phyloP scores from a whole-genome alignment of 208 protist species.

The Leishmania braziliensis region DNA sequence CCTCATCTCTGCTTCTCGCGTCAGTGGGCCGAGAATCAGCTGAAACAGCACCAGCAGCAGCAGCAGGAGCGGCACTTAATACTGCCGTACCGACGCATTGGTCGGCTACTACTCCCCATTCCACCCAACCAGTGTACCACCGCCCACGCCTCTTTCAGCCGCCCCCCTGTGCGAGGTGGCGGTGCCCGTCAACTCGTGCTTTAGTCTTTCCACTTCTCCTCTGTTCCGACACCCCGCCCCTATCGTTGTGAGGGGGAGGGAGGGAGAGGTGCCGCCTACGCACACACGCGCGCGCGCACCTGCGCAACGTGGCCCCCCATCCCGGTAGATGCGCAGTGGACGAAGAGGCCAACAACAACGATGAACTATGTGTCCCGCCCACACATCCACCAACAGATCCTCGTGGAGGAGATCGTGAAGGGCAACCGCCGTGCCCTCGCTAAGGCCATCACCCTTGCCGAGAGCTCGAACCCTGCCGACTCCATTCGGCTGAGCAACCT shows the following conservation, averaged over 20 bases:
- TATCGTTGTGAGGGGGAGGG: not conserved
- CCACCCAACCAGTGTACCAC: too few species aligned
- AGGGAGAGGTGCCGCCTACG: not conserved
- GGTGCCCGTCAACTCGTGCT: not conserved
- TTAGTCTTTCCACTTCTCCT: not conserved
- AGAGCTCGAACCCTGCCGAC: constrained; percentile 47
- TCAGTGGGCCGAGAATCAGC: too few species aligned
- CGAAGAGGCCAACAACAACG: not conserved
- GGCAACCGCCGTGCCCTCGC: constrained; percentile 61
- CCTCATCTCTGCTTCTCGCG: too few species aligned
- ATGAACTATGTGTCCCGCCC: constrained; percentile 42
- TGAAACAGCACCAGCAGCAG: too few species aligned
- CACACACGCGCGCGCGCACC: not conserved
- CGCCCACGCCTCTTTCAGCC: not conserved
- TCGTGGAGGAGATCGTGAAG: constrained; percentile 35
- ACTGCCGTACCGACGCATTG: too few species aligned
- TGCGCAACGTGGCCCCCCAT: not conserved
- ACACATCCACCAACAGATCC: constrained; percentile 21
- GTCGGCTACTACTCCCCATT: too few species aligned
- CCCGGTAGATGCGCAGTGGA: not conserved
- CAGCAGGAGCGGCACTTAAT: too few species aligned
- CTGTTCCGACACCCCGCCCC: not conserved
- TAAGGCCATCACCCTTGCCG: constrained; percentile 76
- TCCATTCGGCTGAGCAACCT: constrained; percentile 33
- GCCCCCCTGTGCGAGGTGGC: not conserved